Evolutionary conservation across 441 rosid genomes (phyloP), one percentile per base, ranked within the genome.

Genomic region (Codiaeum variegatum): DNA sequence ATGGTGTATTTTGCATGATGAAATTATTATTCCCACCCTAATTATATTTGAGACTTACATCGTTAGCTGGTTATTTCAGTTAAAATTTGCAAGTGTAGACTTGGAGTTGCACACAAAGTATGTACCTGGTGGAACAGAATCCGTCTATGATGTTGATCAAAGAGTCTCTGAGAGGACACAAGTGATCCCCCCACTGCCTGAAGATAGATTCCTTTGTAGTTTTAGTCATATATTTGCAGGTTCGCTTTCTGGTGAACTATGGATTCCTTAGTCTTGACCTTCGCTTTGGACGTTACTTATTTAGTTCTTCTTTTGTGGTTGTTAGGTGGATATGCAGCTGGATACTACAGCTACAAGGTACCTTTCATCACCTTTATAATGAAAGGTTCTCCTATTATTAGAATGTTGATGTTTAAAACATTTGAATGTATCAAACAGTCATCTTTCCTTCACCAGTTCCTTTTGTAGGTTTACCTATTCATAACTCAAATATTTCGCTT

Each of bases 331-430:
- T 92, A 94, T 80, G 97, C 97, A 62, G 97, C 98, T 67, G 98
- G 98, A 67, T 92, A 94, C 78, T 94, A 94, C 80, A 92, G 98
- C 73, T 94, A 94, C 83, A 91, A 94, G 98, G 98, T 94, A 83
- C 32, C 19, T 19, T 46, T 5, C 38, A n/a, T 66, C 32, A 12
- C 4, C 4, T 16, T 3, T 23, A 28, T 28, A 4, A 62, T 49
- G 11, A 42, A 62, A 66, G 56, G 56, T 5, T 24, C 24, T 51
- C 24, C 61, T 28, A 38, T 29, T 28, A n/a, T 47, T 31, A 31
- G 46, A 40, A 16, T 16, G 32, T 52, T 52, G 4, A 36, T 36
- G 29, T 10, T 31, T 40, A 63, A 54, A 42, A 52, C 7, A 38
- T 54, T 54, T 51, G 16, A 69, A 63, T 34, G 49, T 32, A 2